Evolutionary conservation across 2,329 filamentous ascomycete species (phyloP), one percentile per base, ranked within the genome.

Genomic region (Beauveria asiatica): DNA sequence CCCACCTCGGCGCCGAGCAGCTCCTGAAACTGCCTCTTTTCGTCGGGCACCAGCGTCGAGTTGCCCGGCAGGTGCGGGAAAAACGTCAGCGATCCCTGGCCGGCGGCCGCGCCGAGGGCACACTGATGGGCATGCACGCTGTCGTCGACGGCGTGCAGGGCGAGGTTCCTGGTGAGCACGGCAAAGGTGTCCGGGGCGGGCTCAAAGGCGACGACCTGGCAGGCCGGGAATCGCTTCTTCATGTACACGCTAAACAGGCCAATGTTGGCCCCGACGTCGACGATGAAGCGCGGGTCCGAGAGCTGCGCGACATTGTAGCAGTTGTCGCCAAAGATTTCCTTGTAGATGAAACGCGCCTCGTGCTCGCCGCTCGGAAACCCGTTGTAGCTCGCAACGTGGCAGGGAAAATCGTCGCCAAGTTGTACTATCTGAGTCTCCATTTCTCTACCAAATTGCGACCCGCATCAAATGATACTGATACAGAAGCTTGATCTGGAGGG

Each of bases 201-300:
- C 62, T 69, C 66, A 39, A 69, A 68, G 5, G 67, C 67, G 16
- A 66, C 48, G 53, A 69, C 64, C n/a, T 57, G 57, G 41, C 67
- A 61, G 3, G 30, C 39, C 0, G 67, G 68, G 45, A 65, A 65
- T 51, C 65, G 64, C 16, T 54, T 23, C 62, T 67, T 69, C 62
- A 66, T 67, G 62, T 67, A 69, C 5, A 68, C 23, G 23, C 60
- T 62, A 61, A 68, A 69, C 13, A 69, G 51, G 50, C 67, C 67
- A 33, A 69, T 67, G 61, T 69, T 66, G 48, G 65, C 68, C 19
- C 68, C 68, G n/a, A 61, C 66, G 41, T 69, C 67, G 41, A 69
- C 52, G 11, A 67, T 61, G 48, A 66, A 62, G 11, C 64, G 57
- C 2, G 62, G 57, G 4, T 57, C 25, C 1, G 65, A 55, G 5